Evolutionary conservation across 106 monocot species (phyloP), one percentile per base, ranked within the genome.

Genomic region (Triglochin maritima): DNA sequence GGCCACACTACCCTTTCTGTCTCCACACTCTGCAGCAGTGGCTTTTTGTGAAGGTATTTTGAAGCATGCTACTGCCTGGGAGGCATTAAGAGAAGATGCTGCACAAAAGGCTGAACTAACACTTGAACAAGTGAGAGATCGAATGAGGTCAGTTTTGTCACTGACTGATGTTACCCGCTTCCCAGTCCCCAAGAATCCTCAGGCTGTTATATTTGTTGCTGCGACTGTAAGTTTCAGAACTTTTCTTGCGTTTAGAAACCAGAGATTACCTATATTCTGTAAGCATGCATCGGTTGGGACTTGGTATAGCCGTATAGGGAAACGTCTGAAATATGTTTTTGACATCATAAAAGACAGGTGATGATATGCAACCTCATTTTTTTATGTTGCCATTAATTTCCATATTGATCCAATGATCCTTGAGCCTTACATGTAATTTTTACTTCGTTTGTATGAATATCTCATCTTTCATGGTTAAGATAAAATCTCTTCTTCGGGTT

Each of bases 1-100:
- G 68, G 98, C 98, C 1, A 86, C 80, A 5, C 75, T 92, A 50
- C 98, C 92, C 51, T 98, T 98, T 76, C 88, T 98, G 17, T 84
- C 98, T 56, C 98, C 92, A 44, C 98, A 98, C 50, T 98, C 98
- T 52, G 98, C 98, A 59, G 98, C 81, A 6, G 98, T 92, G 49
- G 87, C 98, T 66, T 98, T 98, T 49, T 98, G 98, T 65, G 98
- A 98, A 71, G 98, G 98, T 50, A 76, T 98, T 62, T 73, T 90
- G 78, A 79, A 81, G 59, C 82, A 98, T 67, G 92, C 76, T 3
- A 98, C 98, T 47, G 98, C 98, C 4, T 98, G 98, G 98, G 98
- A 92, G 11, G 98, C 89, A 5, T 61, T 98, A 61, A 86, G 86
- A 77, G 79, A 88, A 72, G 92, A 98, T 79, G 82, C 82, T 72